Conservation (phyloP, 805 yeast genomes). For the Clavispora asparagi region DNA sequence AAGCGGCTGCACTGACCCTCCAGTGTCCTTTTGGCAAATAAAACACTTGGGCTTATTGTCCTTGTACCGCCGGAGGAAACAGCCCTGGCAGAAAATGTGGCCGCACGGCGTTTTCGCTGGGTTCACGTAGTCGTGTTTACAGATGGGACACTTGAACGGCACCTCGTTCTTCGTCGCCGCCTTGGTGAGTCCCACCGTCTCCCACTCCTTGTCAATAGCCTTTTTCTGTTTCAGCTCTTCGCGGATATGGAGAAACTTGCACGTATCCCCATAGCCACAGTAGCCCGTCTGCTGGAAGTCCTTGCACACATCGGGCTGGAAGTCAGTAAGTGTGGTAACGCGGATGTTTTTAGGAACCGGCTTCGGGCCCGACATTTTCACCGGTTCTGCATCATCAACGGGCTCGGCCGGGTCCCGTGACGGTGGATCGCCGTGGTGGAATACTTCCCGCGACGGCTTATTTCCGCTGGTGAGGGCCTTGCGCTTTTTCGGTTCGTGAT, state of each 20-base stretch:
- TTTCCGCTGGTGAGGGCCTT: neutral
- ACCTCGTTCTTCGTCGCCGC: slow-evolving; percentile 18
- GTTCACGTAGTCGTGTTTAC: slow-evolving; percentile 46
- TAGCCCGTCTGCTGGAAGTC: slow-evolving; percentile 88
- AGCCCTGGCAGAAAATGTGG: slow-evolving; percentile 60
- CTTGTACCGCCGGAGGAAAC: slow-evolving; percentile 48
- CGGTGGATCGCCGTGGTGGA: neutral
- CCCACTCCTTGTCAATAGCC: slow-evolving; percentile 70
- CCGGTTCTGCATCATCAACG: slow-evolving; percentile 2
- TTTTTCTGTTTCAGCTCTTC: slow-evolving; percentile 75
- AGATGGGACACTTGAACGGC: slow-evolving; percentile 60
- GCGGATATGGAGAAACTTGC: slow-evolving; percentile 88
- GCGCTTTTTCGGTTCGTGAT: slow-evolving; percentile 1
- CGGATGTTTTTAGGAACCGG: slow-evolving; percentile 41
- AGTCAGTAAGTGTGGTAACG: slow-evolving; percentile 71
- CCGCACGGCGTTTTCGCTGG: slow-evolving; percentile 60
- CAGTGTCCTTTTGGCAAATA: slow-evolving; percentile 56
- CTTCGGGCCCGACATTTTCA: slow-evolving; percentile 17
- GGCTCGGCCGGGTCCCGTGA: neutral
- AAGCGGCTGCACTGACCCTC: slow-evolving; percentile 56
- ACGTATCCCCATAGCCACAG: slow-evolving; percentile 96
- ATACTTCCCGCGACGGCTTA: neutral
- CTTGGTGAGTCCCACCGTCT: slow-evolving; percentile 24
- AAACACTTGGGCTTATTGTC: slow-evolving; percentile 41
- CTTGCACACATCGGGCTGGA: slow-evolving; percentile 90